Evolutionary conservation across 176 grass and related monocot genomes (phyloP).

Genomic region (Puya raimondii): DNA sequence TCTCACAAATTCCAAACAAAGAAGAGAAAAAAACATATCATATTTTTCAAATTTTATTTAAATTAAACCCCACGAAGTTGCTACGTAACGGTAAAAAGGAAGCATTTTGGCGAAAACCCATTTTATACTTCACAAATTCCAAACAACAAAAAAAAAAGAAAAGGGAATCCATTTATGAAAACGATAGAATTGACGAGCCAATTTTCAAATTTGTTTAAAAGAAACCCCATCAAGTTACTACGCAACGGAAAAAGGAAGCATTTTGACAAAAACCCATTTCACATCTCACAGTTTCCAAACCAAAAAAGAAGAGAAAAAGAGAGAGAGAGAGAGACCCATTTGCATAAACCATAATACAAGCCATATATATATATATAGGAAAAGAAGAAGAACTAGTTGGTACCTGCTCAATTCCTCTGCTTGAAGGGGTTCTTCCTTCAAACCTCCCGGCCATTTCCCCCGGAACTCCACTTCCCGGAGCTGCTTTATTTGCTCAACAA

Average conservation of each 20-base stretch:
- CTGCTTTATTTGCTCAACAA: conserved; percentile 32
- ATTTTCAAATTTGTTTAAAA: too few species aligned
- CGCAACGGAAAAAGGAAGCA: conserved; percentile 3
- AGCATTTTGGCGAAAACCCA: too few species aligned
- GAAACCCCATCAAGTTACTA: too few species aligned
- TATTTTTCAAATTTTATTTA: too few species aligned
- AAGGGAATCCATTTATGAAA: conserved; percentile 3
- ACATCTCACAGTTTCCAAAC: conserved; percentile 6
- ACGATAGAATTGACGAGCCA: not conserved
- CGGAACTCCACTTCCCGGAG: conserved; percentile 3
- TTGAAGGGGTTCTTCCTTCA: conserved; percentile 39
- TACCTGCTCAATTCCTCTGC: conserved; percentile 67
- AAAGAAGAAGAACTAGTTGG: conserved; percentile 1
- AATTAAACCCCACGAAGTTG: too few species aligned
- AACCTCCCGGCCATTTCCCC: conserved; percentile 55
- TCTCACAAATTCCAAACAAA: too few species aligned
- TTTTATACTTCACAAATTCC: too few species aligned
- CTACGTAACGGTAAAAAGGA: too few species aligned
- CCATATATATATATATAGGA: too few species aligned
- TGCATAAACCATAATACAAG: not conserved
- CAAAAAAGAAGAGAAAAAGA: conserved; percentile 11
- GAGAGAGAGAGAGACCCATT: not conserved
- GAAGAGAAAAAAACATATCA: too few species aligned
- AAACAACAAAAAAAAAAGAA: not conserved
- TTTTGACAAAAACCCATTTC: not conserved